phyloP scores from a whole-genome alignment of 2,329 filamentous ascomycete genomes.

The Tolypocladium cylindrosporum region DNA sequence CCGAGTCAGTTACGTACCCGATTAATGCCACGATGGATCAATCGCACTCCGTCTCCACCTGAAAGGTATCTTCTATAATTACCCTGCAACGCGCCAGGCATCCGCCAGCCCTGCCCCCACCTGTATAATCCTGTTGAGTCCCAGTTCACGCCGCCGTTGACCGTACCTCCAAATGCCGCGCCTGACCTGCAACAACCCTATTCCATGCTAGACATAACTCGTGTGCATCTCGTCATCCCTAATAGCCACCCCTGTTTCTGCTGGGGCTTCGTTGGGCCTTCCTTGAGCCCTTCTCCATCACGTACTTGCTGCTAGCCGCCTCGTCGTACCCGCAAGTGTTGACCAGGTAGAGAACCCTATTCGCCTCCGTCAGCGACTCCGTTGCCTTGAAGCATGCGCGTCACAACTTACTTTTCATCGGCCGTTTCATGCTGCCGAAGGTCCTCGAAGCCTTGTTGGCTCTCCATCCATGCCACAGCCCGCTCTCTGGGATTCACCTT shows the following conservation, averaged over 20 bases:
- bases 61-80: background rate
- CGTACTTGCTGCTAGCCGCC: slow-evolving; percentile 36
- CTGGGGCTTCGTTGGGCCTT: slow-evolving; percentile 16
- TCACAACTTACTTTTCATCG: slow-evolving; percentile 63
- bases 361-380: slow-evolving; percentile 13
- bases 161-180: background rate
- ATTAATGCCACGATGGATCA: background rate
- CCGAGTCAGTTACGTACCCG: background rate
- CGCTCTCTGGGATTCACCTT: slow-evolving; percentile 61
- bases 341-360: slow-evolving; percentile 40
- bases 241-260: slow-evolving; percentile 8
- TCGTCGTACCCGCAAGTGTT: slow-evolving; percentile 43
- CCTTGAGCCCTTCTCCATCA: slow-evolving; percentile 28
- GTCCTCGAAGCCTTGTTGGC: slow-evolving; percentile 64
- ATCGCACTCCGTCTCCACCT: background rate
- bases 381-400: background rate
- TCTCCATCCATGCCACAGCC: slow-evolving; percentile 58
- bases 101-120: background rate
- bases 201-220: background rate
- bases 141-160: background rate
- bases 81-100: background rate
- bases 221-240: slow-evolving; percentile 1
- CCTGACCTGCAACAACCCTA: background rate
- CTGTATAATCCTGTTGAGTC: background rate
- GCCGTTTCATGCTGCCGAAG: slow-evolving; percentile 58